A percentile compares a stretch with the other conserved stretches of the same genome.
Conservation (phyloP, 169 alveolate genomes). For the Amoebophrya sp. region DNA sequence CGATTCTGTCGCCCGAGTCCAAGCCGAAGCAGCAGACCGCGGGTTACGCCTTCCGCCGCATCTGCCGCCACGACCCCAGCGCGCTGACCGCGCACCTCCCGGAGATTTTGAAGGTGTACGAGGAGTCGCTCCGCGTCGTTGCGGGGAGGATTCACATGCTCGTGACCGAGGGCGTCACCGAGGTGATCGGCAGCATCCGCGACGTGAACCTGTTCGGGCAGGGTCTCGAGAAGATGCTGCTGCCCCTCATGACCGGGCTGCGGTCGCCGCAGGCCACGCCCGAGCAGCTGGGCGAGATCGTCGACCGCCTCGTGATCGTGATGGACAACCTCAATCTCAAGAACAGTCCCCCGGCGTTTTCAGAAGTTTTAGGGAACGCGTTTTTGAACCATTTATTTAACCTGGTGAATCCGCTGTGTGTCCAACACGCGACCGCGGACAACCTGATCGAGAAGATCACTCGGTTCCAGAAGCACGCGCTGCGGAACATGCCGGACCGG, state of each 20-base stretch:
- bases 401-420: neutral
- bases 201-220: neutral
- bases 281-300: neutral
- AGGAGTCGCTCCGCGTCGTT: neutral
- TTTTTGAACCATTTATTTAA: neutral
- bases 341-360: neutral
- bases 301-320: neutral
- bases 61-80: no score
- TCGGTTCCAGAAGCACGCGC: neutral
- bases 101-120: neutral
- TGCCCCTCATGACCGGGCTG: neutral
- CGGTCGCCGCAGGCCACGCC: neutral
- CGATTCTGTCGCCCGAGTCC: no score
- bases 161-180: neutral
- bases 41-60: no score
- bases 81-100: no score
- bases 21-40: no score
- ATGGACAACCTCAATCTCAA: neutral
- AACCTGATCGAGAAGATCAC: neutral
- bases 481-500: neutral
- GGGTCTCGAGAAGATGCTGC: neutral
- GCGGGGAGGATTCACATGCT: neutral
- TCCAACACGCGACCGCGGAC: neutral
- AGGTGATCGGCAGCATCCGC: neutral
- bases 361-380: neutral